phyloP scores from a whole-genome alignment of 371 early-diverging fungal genomes.

The Mucor plumbeus region DNA sequence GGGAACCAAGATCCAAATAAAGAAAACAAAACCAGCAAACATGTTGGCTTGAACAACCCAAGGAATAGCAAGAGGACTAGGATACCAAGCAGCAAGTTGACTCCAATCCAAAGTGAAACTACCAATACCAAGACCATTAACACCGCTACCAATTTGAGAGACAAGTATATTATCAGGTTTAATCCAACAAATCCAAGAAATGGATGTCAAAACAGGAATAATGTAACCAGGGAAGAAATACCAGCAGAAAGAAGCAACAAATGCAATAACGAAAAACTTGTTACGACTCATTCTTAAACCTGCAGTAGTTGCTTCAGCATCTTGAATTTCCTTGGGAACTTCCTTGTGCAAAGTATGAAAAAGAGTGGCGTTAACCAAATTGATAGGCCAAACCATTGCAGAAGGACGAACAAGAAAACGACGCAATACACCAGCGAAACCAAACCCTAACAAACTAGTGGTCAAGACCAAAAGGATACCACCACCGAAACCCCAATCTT shows the following conservation, averaged over 20 bases:
- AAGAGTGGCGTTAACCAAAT: constrained; percentile 75
- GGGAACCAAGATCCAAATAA: constrained; percentile 74
- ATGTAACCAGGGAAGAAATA: constrained; percentile 65
- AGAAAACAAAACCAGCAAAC: constrained; percentile 65
- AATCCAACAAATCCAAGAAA: constrained; percentile 66
- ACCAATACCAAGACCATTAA: constrained; percentile 62
- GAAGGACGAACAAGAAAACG: constrained; percentile 79
- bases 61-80: constrained; percentile 49
- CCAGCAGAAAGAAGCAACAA: constrained; percentile 46
- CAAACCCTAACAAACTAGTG: constrained; percentile 79
- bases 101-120: constrained; percentile 71
- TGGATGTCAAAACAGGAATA: constrained; percentile 56
- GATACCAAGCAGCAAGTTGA: constrained; percentile 44
- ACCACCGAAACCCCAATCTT: constrained; percentile 67
- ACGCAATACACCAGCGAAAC: constrained; percentile 81
- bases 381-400: constrained; percentile 87
- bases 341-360: constrained; percentile 74
- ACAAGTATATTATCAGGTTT: constrained; percentile 64
- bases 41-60: constrained; percentile 75
- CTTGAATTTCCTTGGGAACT: constrained; percentile 40
- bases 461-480: constrained; percentile 68
- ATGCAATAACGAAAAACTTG: constrained; percentile 69
- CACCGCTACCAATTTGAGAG: constrained; percentile 60
- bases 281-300: constrained; percentile 51
- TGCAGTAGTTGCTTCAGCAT: constrained; percentile 39